Conservation (phyloP, 345 rosid genomes). For the Brassica juncea region DNA sequence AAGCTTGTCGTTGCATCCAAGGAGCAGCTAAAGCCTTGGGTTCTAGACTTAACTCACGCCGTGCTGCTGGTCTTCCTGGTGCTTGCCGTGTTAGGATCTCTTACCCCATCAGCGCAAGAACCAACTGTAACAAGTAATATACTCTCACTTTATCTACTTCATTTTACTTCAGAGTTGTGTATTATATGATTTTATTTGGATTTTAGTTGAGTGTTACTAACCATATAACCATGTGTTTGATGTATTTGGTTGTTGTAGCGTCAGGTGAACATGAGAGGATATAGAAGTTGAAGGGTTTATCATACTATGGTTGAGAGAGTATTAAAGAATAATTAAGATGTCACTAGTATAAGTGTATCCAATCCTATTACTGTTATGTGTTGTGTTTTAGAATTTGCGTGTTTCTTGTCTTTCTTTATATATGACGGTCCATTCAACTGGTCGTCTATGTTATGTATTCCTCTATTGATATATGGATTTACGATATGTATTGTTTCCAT, state of each 20-base stretch:
- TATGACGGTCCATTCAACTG: slow-evolving; percentile 22
- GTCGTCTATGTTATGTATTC: slow-evolving; percentile 23
- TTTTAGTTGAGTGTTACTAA: neutral
- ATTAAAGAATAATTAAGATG: slow-evolving; percentile 21
- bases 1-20: slow-evolving; percentile 57
- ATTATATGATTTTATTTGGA: neutral
- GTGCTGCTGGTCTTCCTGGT: slow-evolving; percentile 49
- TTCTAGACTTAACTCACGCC: slow-evolving; percentile 21
- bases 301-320: slow-evolving; percentile 14
- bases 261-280: slow-evolving; percentile 23
- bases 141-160: neutral
- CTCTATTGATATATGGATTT: slow-evolving; percentile 17
- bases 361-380: slow-evolving; percentile 1
- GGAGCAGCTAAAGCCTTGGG: slow-evolving; percentile 33
- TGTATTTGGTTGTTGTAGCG: slow-evolving; percentile 29
- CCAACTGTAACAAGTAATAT: slow-evolving; percentile 51
- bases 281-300: neutral
- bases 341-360: slow-evolving; percentile 8
- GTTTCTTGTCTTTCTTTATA: slow-evolving; percentile 10
- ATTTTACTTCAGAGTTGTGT: neutral
- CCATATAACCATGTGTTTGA: neutral
- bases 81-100: slow-evolving; percentile 54
- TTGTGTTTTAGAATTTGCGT: slow-evolving; percentile 12
- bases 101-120: slow-evolving; percentile 57
- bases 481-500: slow-evolving; percentile 12